Conservation (phyloP, 1,139 yeast species). For the Lodderomyces oxycetoniae region DNA sequence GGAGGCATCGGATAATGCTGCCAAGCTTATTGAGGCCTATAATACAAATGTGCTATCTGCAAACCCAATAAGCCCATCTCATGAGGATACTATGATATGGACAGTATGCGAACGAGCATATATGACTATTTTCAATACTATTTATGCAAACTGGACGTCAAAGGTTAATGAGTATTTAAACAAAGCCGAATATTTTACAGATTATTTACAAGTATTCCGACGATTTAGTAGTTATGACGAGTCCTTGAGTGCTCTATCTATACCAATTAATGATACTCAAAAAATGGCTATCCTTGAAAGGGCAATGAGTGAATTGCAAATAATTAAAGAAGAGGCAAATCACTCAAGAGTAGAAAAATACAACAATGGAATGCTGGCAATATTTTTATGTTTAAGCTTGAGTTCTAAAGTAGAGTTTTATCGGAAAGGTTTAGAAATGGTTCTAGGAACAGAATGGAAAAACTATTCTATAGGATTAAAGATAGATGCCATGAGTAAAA, state of each 20-base stretch:
- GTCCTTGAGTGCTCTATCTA: not conserved
- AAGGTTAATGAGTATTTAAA: constrained; percentile 26
- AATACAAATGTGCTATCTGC: constrained; percentile 25
- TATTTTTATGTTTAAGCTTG: constrained; percentile 12
- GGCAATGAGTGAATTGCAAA: constrained; percentile 28
- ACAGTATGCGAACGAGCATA: constrained; percentile 28
- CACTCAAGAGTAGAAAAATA: too few species aligned
- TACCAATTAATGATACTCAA: constrained; percentile 33
- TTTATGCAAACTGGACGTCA: constrained; percentile 21
- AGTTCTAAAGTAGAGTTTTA: constrained; percentile 22
- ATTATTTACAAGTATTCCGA: constrained; percentile 27
- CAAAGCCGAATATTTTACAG: constrained; percentile 25
- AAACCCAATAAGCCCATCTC: constrained; percentile 32
- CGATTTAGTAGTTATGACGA: constrained; percentile 12
- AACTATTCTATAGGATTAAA: constrained; percentile 69
- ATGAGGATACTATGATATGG: constrained; percentile 33
- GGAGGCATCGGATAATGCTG: constrained; percentile 15
- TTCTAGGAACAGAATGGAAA: constrained; percentile 71
- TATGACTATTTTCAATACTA: constrained; percentile 17
- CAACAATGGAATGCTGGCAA: not conserved
- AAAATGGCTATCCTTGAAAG: constrained; percentile 29
- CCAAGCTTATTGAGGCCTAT: constrained; percentile 28
- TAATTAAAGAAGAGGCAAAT: constrained; percentile 11
- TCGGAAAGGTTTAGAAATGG: constrained; percentile 15
- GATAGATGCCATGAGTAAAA: constrained; percentile 47